These are phyloP conservation scores for Fragilariopsis cylindrus DNA, from an alignment of 108 stramenopile genomes.

Conservation along the genomic window DNA sequence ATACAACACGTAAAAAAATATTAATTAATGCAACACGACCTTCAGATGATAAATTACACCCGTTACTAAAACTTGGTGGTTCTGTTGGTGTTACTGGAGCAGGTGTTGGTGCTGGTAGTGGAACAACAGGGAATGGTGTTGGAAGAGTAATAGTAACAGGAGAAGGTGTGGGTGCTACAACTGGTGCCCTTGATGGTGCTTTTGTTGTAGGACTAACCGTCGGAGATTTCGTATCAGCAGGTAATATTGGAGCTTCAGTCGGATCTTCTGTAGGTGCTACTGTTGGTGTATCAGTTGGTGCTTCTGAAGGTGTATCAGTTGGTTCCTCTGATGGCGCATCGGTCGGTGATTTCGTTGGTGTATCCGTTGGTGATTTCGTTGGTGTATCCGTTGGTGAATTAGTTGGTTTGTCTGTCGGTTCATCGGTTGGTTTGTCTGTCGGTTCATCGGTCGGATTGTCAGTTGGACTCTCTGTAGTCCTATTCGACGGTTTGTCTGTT, in stretches of 20 bases:
- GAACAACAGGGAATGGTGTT: conserved; percentile 8
- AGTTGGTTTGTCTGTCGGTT: conserved; percentile 1
- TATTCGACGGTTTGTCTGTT: background rate
- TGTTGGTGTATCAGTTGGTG: conserved; percentile 23
- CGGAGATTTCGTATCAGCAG: background rate
- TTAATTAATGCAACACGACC: conserved; percentile 34
- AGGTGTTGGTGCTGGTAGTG: conserved; percentile 4
- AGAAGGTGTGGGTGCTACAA: conserved; percentile 3
- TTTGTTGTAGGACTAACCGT: conserved; percentile 20
- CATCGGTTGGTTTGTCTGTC: background rate
- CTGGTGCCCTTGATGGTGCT: conserved; percentile 9
- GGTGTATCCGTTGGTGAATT: conserved; percentile 1
- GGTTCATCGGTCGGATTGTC: background rate
- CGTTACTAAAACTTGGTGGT: conserved; percentile 23
- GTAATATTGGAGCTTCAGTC: background rate
- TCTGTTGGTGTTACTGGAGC: conserved; percentile 17
- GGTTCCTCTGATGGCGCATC: conserved; percentile 22
- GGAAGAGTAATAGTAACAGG: conserved; percentile 8
- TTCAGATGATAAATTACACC: conserved; percentile 42
- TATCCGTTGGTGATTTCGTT: background rate
- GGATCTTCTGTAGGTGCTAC: conserved; percentile 14
- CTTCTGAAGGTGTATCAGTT: background rate
- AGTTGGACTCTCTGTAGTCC: background rate
- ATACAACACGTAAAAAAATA: conserved; percentile 32
- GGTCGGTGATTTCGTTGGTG: conserved; percentile 18